Evolutionary conservation across 73 alveolate genomes (phyloP).

Genomic region (Tetrahymena thermophila): DNA sequence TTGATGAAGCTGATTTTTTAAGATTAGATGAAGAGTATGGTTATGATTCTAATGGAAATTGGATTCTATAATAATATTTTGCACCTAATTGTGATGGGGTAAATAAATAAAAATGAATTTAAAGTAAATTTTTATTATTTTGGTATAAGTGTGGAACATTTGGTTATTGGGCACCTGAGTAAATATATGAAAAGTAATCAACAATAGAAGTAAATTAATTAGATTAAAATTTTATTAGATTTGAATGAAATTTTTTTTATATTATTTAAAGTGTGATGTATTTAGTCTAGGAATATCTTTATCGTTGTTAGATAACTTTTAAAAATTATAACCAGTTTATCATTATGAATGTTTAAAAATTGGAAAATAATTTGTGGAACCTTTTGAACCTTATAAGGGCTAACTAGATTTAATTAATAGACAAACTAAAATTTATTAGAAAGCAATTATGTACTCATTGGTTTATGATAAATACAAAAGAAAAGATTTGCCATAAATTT

Average conservation of each 20-base stretch:
- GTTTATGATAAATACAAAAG: neutral
- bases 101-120: no score
- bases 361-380: neutral
- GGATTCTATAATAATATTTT: no score
- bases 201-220: neutral
- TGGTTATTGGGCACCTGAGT: neutral
- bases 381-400: neutral
- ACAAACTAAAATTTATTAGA: neutral
- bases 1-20: neutral
- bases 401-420: neutral
- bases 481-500: no score
- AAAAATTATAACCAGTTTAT: neutral
- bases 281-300: neutral
- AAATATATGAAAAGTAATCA: neutral
- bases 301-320: neutral
- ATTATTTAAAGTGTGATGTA: neutral
- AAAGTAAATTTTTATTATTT: no score
- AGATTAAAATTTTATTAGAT: no score
- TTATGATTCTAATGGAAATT: no score
- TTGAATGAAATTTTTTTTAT: no score
- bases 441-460: neutral
- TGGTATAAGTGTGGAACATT: neutral
- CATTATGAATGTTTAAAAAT: neutral
- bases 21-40: neutral
- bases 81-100: no score